Conservation (phyloP, 208 protist genomes). For the Strigomonas galati region DNA sequence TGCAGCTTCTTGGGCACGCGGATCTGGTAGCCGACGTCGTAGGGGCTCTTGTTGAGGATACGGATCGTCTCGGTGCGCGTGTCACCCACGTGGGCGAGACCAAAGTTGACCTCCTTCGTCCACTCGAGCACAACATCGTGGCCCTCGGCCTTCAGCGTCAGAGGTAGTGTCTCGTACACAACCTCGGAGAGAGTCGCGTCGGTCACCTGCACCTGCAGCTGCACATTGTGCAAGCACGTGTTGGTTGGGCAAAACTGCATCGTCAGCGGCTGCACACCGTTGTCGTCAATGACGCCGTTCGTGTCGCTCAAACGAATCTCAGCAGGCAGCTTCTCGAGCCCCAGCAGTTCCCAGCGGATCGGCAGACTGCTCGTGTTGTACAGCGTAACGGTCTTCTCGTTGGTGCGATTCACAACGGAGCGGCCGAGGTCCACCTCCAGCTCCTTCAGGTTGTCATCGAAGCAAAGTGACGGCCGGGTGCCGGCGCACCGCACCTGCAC, state of each 20-base stretch:
- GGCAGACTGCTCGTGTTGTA: slow-evolving; percentile 80
- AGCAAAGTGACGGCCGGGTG: slow-evolving; percentile 67
- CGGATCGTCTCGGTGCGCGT: slow-evolving; percentile 61
- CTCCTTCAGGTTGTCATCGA: slow-evolving; percentile 70
- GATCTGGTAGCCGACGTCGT: slow-evolving; percentile 91
- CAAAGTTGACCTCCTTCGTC: slow-evolving; percentile 89
- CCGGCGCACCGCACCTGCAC: slow-evolving; percentile 86
- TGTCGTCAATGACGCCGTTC: slow-evolving; percentile 65
- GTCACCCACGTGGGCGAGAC: slow-evolving; percentile 88
- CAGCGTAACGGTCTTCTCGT: slow-evolving; percentile 44
- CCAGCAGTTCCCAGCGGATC: slow-evolving; percentile 64
- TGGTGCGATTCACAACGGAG: slow-evolving; percentile 55
- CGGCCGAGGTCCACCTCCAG: slow-evolving; percentile 77
- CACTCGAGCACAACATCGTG: slow-evolving; percentile 92
- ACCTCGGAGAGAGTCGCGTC: slow-evolving; percentile 33
- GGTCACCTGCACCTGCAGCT: slow-evolving; percentile 55
- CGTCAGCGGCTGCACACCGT: slow-evolving; percentile 44
- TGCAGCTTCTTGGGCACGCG: slow-evolving; percentile 72
- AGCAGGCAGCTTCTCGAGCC: slow-evolving; percentile 51
- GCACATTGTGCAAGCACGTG: slow-evolving; percentile 69
- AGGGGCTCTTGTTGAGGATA: slow-evolving; percentile 93
- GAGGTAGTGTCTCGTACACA: slow-evolving; percentile 66
- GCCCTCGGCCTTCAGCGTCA: slow-evolving; percentile 87
- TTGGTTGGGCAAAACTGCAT: slow-evolving; percentile 66
- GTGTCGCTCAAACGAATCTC: slow-evolving; percentile 72